Conservation (phyloP, 2,329 filamentous ascomycete species). For the Fusarium vanettenii region DNA sequence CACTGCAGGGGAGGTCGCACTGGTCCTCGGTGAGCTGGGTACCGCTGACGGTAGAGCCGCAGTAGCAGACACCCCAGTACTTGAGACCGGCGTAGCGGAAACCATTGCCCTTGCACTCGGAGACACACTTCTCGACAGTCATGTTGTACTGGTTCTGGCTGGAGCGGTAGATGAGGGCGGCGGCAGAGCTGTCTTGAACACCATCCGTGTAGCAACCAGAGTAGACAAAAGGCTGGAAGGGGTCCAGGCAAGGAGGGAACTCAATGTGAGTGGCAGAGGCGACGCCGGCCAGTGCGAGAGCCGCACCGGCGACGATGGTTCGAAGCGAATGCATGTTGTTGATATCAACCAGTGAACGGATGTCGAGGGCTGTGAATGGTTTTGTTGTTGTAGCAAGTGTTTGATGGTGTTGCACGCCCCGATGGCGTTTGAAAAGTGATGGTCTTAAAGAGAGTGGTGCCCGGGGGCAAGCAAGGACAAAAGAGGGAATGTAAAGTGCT, state of each 20-base stretch:
- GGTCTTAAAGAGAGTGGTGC: constrained; percentile 41
- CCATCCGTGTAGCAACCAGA: constrained; percentile 60
- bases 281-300: constrained; percentile 51
- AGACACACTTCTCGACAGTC: constrained; percentile 61
- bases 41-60: constrained; percentile 63
- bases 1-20: constrained; percentile 67
- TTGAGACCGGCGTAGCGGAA: constrained; percentile 64
- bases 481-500: constrained; percentile 16
- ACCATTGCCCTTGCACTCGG: constrained; percentile 63
- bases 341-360: constrained; percentile 25
- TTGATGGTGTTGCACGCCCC: constrained; percentile 8
- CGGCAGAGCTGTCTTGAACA: constrained; percentile 41
- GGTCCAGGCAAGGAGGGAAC: constrained; percentile 57
- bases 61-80: constrained; percentile 66
- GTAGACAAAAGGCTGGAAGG: constrained; percentile 61
- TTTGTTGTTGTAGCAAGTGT: constrained; percentile 14
- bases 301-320: constrained; percentile 51
- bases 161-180: constrained; percentile 58
- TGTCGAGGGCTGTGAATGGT: constrained; percentile 22
- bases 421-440: constrained; percentile 23
- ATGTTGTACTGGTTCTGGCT: constrained; percentile 51
- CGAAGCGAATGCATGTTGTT: constrained; percentile 37
- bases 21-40: constrained; percentile 63
- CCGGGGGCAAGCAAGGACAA: constrained; percentile 8
- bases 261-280: constrained; percentile 57